Percentiles rank a stretch among this genome's conserved stretches.
phyloP scores from a whole-genome alignment of 1,284 basidiomycete genomes.

The Schizophyllum commune region DNA sequence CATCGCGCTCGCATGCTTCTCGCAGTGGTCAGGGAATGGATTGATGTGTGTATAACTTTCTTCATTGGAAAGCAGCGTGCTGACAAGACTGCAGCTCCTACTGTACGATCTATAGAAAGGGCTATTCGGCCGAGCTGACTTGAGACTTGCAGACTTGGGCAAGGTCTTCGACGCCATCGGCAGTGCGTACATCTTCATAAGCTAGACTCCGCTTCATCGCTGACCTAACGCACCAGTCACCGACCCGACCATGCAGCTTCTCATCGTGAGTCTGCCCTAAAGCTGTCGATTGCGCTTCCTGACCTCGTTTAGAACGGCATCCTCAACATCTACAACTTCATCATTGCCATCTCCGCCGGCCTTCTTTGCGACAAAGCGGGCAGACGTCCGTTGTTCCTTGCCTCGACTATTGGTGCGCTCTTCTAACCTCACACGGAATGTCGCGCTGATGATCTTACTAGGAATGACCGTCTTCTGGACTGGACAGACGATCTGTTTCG shows the following conservation, averaged over 20 bases:
- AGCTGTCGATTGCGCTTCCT: constrained; percentile 7
- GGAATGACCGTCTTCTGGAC: constrained; percentile 37
- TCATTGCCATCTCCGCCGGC: constrained; percentile 39
- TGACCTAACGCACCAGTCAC: constrained; percentile 27
- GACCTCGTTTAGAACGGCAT: constrained; percentile 34
- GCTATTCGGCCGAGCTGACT: too few species aligned
- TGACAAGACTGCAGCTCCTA: constrained; percentile 18
- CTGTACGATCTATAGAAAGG: too few species aligned
- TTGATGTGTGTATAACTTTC: constrained; percentile 17
- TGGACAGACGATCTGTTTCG: constrained; percentile 34
- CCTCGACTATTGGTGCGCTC: constrained; percentile 24
- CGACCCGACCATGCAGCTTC: constrained; percentile 39
- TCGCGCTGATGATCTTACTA: not conserved
- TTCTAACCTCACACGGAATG: not conserved
- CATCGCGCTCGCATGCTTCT: constrained; percentile 53
- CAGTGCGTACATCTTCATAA: constrained; percentile 19
- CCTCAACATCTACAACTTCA: constrained; percentile 47
- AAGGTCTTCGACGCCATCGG: constrained; percentile 44
- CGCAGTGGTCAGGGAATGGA: constrained; percentile 61
- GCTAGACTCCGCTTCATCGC: not conserved
- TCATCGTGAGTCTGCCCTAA: constrained; percentile 26
- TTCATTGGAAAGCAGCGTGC: not conserved
- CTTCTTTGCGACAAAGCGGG: constrained; percentile 44
- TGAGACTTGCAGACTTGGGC: constrained; percentile 30
- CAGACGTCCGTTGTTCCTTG: constrained; percentile 46